phyloP scores from a whole-genome alignment of 2,329 filamentous ascomycete genomes.

The Didymella arachidicola region DNA sequence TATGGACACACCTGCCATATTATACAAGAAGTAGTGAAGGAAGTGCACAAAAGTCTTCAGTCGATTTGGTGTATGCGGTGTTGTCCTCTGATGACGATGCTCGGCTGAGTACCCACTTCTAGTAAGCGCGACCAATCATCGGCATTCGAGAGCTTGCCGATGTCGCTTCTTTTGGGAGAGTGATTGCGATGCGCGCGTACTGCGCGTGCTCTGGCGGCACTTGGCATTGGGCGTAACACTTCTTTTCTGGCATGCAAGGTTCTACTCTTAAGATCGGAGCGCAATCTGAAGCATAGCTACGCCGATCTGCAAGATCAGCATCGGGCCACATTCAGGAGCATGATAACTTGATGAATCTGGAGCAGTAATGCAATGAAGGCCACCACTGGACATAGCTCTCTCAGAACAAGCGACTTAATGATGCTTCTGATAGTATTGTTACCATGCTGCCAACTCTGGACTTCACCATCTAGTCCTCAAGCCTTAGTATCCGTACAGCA shows the following conservation, averaged over 20 bases:
- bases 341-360: too few species aligned
- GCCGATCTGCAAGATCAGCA: too few species aligned
- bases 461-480: slow-evolving; percentile 24
- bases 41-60: neutral
- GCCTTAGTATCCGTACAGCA: slow-evolving; percentile 61
- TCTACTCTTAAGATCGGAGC: too few species aligned
- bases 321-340: too few species aligned
- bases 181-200: neutral
- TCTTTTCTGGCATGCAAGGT: neutral
- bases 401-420: neutral
- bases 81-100: neutral
- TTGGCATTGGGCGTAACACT: neutral
- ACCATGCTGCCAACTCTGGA: neutral
- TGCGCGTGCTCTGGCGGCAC: too few species aligned
- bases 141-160: neutral
- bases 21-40: neutral
- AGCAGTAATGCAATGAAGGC: neutral
- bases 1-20: neutral
- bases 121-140: neutral
- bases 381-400: too few species aligned
- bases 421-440: neutral
- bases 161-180: neutral
- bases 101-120: neutral
- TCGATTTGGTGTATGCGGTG: neutral
- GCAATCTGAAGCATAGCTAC: too few species aligned